Evolutionary conservation across 192 early-diverging fungal species (phyloP), one percentile per base, ranked within the genome.

Genomic region (Linnemannia elongata): DNA sequence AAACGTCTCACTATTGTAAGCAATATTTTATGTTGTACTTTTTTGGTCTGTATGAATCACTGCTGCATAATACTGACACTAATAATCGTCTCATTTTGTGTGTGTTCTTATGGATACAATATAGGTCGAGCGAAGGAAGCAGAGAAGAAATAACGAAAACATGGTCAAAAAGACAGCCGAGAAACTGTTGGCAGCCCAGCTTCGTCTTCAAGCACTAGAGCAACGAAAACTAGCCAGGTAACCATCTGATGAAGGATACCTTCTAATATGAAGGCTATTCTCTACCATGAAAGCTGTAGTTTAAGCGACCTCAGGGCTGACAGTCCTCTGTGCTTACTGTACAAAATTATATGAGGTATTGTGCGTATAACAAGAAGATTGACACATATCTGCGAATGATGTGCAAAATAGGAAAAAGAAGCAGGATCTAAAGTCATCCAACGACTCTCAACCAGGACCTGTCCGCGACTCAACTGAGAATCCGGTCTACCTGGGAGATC

Each of bases 181-280:
- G 76, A 97, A 96, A 79, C 91, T 99, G 24, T 88, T 99, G 45
- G 90, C 92, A 27, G 91, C 95, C 7, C 97, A 96, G 80, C 88
- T 99, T 55, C 93, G 96, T 80, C 79, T 97, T 20, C 89, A 89
- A 35, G 94, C 96, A 3, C 70, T 98, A 6, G 80, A 88, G 13
- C 89, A 91, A 30, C 72, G 80, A 54, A 87, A 89, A 38, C 76
- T 83, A 38, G 82, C 75, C 76, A 79, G 77, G 93, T 90, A 88
- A 82, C 35, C 66, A 60, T 44, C 47, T 20, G 22, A 52, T 52
- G 13, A 60, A 72, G 27, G 45, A 5, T 39, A 39, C 38, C 0
- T 39, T 39, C 6, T 39, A 39, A 3, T 39, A 39, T 39, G 38
- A 39, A 39, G 38, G 38, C 6, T 39, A 5, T 39, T 39, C 38